Conservation (phyloP, 306 rosid species). For the Vachellia collinsii region DNA sequence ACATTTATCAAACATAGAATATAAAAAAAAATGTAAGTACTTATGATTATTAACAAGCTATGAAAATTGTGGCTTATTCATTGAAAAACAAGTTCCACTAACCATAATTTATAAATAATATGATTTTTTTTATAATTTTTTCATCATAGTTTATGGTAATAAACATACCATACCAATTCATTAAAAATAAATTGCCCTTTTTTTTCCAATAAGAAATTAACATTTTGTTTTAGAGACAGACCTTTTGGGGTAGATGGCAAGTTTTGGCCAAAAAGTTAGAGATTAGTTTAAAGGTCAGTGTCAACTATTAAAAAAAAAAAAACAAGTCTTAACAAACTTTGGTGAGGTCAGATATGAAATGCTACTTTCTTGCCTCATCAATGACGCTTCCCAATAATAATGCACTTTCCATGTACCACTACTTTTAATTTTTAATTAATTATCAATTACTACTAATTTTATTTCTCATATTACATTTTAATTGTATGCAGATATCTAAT, state of each 20-base stretch:
- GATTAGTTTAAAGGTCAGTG: background rate
- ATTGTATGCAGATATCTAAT: no score
- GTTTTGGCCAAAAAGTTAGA: background rate
- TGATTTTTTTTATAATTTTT: no score
- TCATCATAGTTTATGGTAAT: background rate
- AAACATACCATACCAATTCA: background rate
- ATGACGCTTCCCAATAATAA: background rate
- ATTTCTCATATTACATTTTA: no score
- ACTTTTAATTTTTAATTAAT: background rate
- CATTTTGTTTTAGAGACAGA: background rate
- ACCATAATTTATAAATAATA: no score
- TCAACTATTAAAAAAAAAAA: background rate
- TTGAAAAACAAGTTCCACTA: no score
- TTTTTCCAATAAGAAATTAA: background rate
- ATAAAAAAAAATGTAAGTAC: no score
- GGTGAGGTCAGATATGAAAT: background rate
- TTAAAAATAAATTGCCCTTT: background rate
- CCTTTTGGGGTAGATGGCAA: background rate
- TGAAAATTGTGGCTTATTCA: background rate
- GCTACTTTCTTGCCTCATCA: background rate
- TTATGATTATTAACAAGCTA: background rate
- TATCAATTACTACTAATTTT: no score
- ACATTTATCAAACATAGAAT: background rate
- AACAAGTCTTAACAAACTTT: background rate
- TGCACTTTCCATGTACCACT: background rate